Conservation (phyloP, 495 filamentous ascomycete species). For the Daldinia grandis region DNA sequence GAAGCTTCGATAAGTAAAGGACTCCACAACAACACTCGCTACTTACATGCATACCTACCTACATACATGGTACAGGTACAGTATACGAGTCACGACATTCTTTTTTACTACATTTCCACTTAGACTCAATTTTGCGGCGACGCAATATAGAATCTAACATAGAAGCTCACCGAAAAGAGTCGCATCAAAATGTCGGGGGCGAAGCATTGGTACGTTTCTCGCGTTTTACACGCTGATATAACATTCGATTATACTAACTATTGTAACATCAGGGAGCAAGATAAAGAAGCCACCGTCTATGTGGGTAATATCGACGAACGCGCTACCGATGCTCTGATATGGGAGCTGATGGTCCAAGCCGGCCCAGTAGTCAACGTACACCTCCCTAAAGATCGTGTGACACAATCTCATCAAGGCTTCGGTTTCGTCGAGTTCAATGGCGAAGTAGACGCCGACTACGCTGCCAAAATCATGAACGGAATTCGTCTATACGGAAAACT, state of each 20-base stretch:
- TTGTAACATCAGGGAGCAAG: conserved; percentile 81
- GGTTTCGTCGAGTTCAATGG: conserved; percentile 98
- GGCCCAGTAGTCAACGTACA: conserved; percentile 98
- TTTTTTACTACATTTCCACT: not conserved
- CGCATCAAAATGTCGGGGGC: conserved; percentile 69
- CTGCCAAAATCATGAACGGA: conserved; percentile 95
- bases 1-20: not conserved
- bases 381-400: conserved; percentile 96
- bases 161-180: conserved; percentile 3
- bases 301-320: conserved; percentile 98
- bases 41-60: not conserved
- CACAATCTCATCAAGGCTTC: conserved; percentile 95
- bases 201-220: conserved; percentile 75
- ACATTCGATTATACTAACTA: conserved; percentile 15
- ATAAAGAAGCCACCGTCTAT: conserved; percentile 98
- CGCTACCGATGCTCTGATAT: conserved; percentile 87
- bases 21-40: not conserved
- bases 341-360: conserved; percentile 97
- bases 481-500: conserved; percentile 93
- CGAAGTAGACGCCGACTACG: conserved; percentile 97
- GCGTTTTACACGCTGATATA: not conserved
- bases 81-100: not conserved
- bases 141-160: not conserved
- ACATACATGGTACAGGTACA: not conserved
- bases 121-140: not conserved